Conservation (phyloP, 2,329 filamentous ascomycete species). For the Stachybotrys chartarum region DNA sequence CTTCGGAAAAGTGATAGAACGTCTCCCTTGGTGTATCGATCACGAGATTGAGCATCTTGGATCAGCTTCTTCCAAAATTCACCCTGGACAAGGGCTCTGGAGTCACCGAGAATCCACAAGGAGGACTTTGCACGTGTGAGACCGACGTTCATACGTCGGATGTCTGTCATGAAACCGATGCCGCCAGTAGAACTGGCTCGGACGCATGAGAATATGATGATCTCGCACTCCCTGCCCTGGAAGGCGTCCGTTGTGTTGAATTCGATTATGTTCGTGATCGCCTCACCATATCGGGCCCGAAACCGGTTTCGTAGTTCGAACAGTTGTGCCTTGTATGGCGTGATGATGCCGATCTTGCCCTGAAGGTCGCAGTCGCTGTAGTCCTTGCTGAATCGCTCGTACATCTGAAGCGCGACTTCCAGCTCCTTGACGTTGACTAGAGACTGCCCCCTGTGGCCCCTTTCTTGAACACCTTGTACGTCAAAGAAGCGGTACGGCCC, state of each 20-base stretch:
- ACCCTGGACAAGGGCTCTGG: slow-evolving; percentile 75
- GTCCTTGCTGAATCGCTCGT: slow-evolving; percentile 69
- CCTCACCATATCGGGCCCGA: slow-evolving; percentile 61
- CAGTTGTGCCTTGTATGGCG: slow-evolving; percentile 93
- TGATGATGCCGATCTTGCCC: slow-evolving; percentile 92
- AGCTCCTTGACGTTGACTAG: slow-evolving; percentile 85
- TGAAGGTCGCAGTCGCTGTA: slow-evolving; percentile 60
- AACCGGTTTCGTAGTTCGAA: slow-evolving; percentile 74
- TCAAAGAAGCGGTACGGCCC: slow-evolving; percentile 97
- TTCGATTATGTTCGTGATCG: slow-evolving; percentile 73
- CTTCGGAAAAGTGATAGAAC: slow-evolving; percentile 41
- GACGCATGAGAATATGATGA: slow-evolving; percentile 99
- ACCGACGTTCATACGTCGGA: slow-evolving; percentile 98
- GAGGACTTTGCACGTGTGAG: slow-evolving; percentile 94
- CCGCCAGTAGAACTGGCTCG: slow-evolving; percentile 86
- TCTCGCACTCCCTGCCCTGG: slow-evolving; percentile 91
- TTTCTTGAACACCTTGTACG: slow-evolving; percentile 79
- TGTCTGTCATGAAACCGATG: slow-evolving; percentile 97
- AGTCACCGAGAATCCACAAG: slow-evolving; percentile 93
- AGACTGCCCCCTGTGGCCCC: slow-evolving; percentile 77
- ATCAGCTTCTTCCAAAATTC: slow-evolving; percentile 88
- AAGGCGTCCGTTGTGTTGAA: slow-evolving; percentile 99
- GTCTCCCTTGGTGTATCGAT: slow-evolving; percentile 67
- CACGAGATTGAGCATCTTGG: slow-evolving; percentile 66
- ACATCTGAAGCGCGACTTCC: slow-evolving; percentile 78